Conservation (phyloP, 345 rosid genomes). For the Luvunga scandens region DNA sequence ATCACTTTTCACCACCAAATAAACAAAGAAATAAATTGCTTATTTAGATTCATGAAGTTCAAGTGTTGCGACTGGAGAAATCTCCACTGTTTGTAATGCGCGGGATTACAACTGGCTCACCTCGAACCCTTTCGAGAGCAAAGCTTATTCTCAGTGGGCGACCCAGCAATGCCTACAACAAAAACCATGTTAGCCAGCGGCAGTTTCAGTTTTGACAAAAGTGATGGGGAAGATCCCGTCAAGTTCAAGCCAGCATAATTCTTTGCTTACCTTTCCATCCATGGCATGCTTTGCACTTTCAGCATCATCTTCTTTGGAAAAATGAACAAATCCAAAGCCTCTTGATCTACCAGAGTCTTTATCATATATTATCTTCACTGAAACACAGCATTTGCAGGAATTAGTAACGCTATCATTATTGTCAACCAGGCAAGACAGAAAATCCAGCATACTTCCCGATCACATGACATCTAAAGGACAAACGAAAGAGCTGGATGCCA, state of each 20-base stretch:
- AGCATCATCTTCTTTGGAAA: constrained; percentile 55
- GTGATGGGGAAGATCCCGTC: background rate
- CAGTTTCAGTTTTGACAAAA: background rate
- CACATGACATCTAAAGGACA: background rate
- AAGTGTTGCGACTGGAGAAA: constrained; percentile 3
- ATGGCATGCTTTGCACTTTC: constrained; percentile 73
- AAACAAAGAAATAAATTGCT: background rate
- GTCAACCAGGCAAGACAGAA: background rate
- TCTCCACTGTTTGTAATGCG: constrained; percentile 39
- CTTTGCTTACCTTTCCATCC: constrained; percentile 74
- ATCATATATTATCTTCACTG: constrained; percentile 74
- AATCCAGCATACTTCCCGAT: background rate
- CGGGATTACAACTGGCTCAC: constrained; percentile 76
- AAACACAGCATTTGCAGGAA: constrained; percentile 11
- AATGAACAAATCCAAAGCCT: constrained; percentile 90
- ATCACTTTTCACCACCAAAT: background rate
- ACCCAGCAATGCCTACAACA: constrained; percentile 71
- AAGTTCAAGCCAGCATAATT: constrained; percentile 1
- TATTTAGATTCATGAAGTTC: background rate
- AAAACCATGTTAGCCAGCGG: constrained; percentile 1
- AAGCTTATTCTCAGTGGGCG: constrained; percentile 72
- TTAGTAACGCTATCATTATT: background rate
- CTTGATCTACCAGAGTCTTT: constrained; percentile 77
- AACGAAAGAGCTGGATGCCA: background rate
- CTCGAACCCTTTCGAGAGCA: constrained; percentile 77